phyloP scores from a whole-genome alignment of 176 grass and related monocot species.

The Avena atlantica region DNA sequence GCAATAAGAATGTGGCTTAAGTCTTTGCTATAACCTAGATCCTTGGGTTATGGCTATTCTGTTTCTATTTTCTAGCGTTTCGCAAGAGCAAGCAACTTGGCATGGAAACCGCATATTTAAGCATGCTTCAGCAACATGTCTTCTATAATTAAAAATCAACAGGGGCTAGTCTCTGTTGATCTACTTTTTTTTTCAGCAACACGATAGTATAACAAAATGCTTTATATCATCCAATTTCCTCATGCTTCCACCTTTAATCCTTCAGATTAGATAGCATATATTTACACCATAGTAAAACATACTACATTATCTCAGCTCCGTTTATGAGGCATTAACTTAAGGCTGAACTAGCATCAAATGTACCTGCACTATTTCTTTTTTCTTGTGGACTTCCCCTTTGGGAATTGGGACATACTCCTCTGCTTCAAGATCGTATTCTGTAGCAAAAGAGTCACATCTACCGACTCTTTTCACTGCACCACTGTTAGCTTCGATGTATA shows the following conservation, averaged over 20 bases:
- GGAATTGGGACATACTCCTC: conserved; percentile 99
- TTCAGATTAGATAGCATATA: background rate
- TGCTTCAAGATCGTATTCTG: conserved; percentile 98
- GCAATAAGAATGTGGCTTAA: background rate
- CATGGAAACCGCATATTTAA: conserved; percentile 8
- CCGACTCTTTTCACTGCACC: conserved; percentile 98
- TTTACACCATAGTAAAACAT: background rate
- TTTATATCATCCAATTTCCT: conserved; percentile 6
- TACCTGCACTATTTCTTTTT: conserved; percentile 99
- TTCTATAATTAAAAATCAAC: too few relatives aligned
- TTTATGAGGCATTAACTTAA: background rate
- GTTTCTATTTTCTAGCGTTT: conserved; percentile 24
- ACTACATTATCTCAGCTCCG: background rate
- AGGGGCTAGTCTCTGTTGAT: too few relatives aligned
- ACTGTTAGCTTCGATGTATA: conserved; percentile 98
- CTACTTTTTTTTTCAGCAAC: background rate
- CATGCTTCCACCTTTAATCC: conserved; percentile 4
- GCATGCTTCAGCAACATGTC: conserved; percentile 8
- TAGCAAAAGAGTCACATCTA: conserved; percentile 99
- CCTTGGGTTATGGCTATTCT: background rate
- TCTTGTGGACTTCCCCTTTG: conserved; percentile 98
- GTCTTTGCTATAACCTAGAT: background rate
- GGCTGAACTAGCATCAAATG: background rate
- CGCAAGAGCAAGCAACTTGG: background rate
- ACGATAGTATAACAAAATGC: background rate